Evolutionary conservation across 305 asterid species (phyloP), one percentile per base, ranked within the genome.

Genomic region (Fraxinus floribunda): DNA sequence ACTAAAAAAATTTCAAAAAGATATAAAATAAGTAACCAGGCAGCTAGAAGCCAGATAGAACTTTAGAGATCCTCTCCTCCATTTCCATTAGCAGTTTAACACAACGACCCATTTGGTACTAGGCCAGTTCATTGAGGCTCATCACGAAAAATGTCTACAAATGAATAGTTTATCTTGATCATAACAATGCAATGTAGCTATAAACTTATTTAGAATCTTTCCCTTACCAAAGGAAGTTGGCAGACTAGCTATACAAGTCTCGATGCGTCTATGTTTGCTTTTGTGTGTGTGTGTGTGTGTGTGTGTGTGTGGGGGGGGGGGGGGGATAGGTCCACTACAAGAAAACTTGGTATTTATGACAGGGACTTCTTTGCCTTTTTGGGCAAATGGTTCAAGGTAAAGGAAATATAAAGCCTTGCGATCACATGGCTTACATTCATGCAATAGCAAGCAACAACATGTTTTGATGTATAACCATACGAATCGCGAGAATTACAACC

Each of bases 21-120:
- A 72, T 57, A 68, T 57, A 64, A 64, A 41, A 55, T 24, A 78
- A 73, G 76, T 26, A 77, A 84, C 76, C 64, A 75, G 66, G 78
- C 55, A 84, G 78, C 44, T 32, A 49, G 71, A 60, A 41, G 34
- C 24, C 60, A 46, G 29, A 32, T 38, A 74, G 22, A 11, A 22
- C 29, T 16, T 36, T 20, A 39, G 35, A 72, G 76, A 49, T 29
- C 26, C 18, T 36, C 77, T 22, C 79, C 32, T 79, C 64, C 72
- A 35, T 46, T 44, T 75, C 18, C 35, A 55, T 20, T 62, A 62
- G 71, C 71, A 62, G 20, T 78, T 34, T n/a, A 71, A 85, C 70
- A 72, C 68, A 79, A 87, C 78, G 66, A 66, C 60, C 46, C 64
- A 60, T 5, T 35, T 76, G 55, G 80, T 75, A 35, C 32, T 46